Evolutionary conservation across 805 yeast species (phyloP).

Genomic region (Candida vartiovaarae): DNA sequence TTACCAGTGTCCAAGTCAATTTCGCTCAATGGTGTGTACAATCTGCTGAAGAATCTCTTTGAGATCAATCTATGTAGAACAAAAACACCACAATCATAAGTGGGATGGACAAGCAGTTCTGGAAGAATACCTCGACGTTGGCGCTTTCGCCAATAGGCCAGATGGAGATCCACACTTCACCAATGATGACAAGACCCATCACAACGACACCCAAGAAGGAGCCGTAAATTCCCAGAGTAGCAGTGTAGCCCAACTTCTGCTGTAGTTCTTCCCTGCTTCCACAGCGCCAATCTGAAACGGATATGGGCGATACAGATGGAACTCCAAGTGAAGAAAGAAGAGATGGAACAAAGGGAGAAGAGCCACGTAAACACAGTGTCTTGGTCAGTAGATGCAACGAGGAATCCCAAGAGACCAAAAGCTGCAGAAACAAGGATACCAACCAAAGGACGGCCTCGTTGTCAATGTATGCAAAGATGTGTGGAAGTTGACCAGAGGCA

Average conservation of each 20-base stretch:
- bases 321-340: constrained; percentile 58
- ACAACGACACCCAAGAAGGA: constrained; percentile 54
- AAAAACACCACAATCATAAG: constrained; percentile 29
- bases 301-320: constrained; percentile 54
- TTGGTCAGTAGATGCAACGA: constrained; percentile 45
- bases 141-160: constrained; percentile 46
- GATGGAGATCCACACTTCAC: constrained; percentile 78
- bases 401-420: constrained; percentile 53
- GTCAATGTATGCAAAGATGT: constrained; percentile 54
- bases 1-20: constrained; percentile 62
- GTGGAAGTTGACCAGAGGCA: constrained; percentile 57
- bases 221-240: constrained; percentile 65
- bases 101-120: constrained; percentile 33
- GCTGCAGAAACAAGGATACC: constrained; percentile 43
- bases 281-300: constrained; percentile 56
- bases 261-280: constrained; percentile 56
- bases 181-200: constrained; percentile 52
- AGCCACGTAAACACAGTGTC: constrained; percentile 59
- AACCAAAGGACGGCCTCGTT: constrained; percentile 56
- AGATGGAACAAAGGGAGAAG: constrained; percentile 52
- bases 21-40: constrained; percentile 35
- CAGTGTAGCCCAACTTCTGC: constrained; percentile 62
- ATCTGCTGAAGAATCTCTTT: constrained; percentile 33
- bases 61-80: constrained; percentile 22
- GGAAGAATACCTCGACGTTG: constrained; percentile 30